phyloP scores from a whole-genome alignment of 495 filamentous ascomycete genomes.

The Hyaloscypha finlandica region DNA sequence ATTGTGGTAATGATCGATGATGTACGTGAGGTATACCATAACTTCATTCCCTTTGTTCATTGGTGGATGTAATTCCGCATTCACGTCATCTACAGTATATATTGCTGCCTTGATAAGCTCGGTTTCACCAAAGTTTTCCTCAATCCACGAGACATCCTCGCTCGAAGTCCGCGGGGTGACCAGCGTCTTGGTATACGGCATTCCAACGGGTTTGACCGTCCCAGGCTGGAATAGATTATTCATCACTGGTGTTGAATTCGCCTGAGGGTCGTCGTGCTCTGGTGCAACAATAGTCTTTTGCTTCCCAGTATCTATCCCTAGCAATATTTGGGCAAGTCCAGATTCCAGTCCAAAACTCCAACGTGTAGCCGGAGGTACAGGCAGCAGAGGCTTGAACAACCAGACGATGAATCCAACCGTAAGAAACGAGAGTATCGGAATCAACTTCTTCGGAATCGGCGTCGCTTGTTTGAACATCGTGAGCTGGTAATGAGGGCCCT shows the following conservation, averaged over 20 bases:
- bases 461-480: neutral
- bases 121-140: constrained; percentile 35
- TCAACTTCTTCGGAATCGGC: constrained; percentile 19
- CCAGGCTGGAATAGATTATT: constrained; percentile 34
- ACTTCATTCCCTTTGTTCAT: constrained; percentile 79
- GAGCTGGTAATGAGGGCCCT: neutral
- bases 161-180: constrained; percentile 55
- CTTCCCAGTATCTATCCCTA: neutral
- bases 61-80: constrained; percentile 61
- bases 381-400: constrained; percentile 16
- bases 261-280: neutral
- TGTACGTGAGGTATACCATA: constrained; percentile 71
- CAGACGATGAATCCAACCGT: constrained; percentile 10
- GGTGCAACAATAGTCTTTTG: neutral
- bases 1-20: constrained; percentile 70
- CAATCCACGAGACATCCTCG: constrained; percentile 60
- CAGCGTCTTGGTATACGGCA: constrained; percentile 53
- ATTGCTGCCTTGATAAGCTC: constrained; percentile 23
- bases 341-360: neutral
- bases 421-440: constrained; percentile 16
- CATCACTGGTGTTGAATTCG: neutral
- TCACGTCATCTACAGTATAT: constrained; percentile 65
- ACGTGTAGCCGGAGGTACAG: neutral
- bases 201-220: constrained; percentile 42
- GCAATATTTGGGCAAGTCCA: neutral